Base-by-base conservation (phyloP, 495 filamentous ascomycete species). In the Annulohypoxylon nitens region DNA sequence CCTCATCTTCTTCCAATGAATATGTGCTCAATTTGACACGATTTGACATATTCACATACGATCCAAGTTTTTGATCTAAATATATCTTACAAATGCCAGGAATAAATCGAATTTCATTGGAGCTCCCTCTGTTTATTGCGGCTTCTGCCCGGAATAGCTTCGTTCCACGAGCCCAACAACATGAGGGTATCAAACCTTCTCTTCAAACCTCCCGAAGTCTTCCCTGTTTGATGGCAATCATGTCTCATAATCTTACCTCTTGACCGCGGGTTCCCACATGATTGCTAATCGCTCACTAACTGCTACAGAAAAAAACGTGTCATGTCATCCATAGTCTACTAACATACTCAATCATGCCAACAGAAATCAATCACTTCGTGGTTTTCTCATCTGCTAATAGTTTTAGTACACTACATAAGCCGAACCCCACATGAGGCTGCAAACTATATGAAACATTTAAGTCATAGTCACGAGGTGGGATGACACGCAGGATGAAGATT, bases 351-450 rank as follows among this genome's bases (percentile, higher is more conserved):
- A 43, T 11, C 12, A 43, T 43, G 0, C 14, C 39, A 14, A 43
- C 39, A 43, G 39, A 43, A 39, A 54, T 2, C 50, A 54, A 30
- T n/a, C 16, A 34, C 12, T 16, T 16, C 5, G 26, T 33, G 14
- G 51, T 8, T 55, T 55, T 33, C 25, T 7, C 12, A 14, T 55
- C 9, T 1, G 18, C 36, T 60, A 60, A 48, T 59, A 20, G 39
- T 9, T n/a, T 4, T 41, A 33, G 50, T 37, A 59, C 67, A 70
- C 67, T 30, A 53, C 54, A 66, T 65, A 12, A 50, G n/a, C 39
- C 47, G 48, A 48, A 64, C 61, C 61, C 71, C 66, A 74, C 66
- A 65, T 74, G 71, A 74, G 65, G 71, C 65, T 74, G 23, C 71
- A 65, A 65, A 65, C 47, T 51, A 48, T 43, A 43, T 74, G 71